These are phyloP conservation scores for Teunomyces panamensis DNA, from an alignment of 805 yeast genomes.

Conservation along the genomic window DNA sequence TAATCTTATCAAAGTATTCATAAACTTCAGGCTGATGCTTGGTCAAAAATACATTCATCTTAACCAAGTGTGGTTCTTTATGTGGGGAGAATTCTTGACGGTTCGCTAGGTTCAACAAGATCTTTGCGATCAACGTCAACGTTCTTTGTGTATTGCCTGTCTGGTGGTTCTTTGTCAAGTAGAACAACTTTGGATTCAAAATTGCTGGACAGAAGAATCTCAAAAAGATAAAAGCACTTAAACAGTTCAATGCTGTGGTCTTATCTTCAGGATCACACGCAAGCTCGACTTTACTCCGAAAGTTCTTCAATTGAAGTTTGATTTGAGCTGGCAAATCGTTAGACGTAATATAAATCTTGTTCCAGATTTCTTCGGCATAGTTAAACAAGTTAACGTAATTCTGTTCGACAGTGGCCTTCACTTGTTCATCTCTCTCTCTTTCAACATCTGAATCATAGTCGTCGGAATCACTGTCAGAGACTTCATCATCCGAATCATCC, in stretches of 20 bases:
- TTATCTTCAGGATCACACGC: constrained; percentile 56
- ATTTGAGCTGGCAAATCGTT: constrained; percentile 73
- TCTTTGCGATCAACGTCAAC: constrained; percentile 76
- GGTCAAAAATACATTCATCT: constrained; percentile 66
- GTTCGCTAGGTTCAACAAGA: constrained; percentile 75
- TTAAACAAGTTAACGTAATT: constrained; percentile 49
- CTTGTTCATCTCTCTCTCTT: constrained; percentile 29
- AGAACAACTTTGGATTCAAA: constrained; percentile 82
- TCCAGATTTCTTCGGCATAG: constrained; percentile 64
- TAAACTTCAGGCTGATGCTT: constrained; percentile 54
- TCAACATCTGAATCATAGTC: constrained; percentile 29
- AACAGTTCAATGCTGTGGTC: constrained; percentile 60
- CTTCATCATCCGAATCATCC: constrained; percentile 19
- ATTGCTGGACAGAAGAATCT: constrained; percentile 81
- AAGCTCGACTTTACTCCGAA: constrained; percentile 63
- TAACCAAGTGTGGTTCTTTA: constrained; percentile 78
- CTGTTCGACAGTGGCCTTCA: constrained; percentile 36
- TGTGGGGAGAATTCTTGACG: constrained; percentile 67
- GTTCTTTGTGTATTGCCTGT: constrained; percentile 72
- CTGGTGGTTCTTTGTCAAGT: constrained; percentile 67
- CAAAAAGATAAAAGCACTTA: constrained; percentile 80
- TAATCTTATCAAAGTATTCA: constrained; percentile 70
- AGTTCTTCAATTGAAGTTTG: constrained; percentile 57
- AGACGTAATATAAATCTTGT: constrained; percentile 57
- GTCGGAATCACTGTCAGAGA: constrained; percentile 18